These are phyloP conservation scores for Hymenoscyphus infarciens DNA, from an alignment of 2,329 filamentous ascomycete genomes.

Conservation along the genomic window DNA sequence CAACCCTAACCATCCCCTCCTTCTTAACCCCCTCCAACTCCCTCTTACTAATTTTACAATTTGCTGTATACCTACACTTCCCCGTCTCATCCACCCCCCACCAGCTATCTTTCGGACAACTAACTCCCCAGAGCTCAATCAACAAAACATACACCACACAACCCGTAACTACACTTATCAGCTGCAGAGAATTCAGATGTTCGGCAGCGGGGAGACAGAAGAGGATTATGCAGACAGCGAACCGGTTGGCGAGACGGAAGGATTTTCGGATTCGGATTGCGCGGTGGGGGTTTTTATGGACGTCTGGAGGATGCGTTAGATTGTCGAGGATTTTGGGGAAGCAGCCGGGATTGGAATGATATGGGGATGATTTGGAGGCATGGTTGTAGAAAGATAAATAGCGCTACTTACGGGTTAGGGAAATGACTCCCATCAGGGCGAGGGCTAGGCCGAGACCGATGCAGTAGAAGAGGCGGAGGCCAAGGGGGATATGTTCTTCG, in stretches of 20 bases:
- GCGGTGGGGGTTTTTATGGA: slow-evolving; percentile 49
- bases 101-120: slow-evolving; percentile 44
- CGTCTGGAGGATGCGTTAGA: slow-evolving; percentile 32
- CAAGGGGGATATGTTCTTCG: slow-evolving; percentile 47
- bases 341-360: too few species aligned
- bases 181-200: slow-evolving; percentile 42
- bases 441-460: slow-evolving; percentile 56
- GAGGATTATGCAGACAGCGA: slow-evolving; percentile 48
- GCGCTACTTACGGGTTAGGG: slow-evolving; percentile 26
- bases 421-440: slow-evolving; percentile 44
- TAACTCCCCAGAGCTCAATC: slow-evolving; percentile 49
- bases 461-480: slow-evolving; percentile 62
- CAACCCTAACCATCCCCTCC: slow-evolving; percentile 25
- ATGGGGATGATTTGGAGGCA: too few species aligned
- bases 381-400: too few species aligned
- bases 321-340: too few species aligned
- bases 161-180: slow-evolving; percentile 45
- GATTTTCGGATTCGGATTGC: slow-evolving; percentile 41
- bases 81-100: slow-evolving; percentile 39
- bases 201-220: slow-evolving; percentile 52
- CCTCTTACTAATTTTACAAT: slow-evolving; percentile 37
- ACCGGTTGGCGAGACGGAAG: slow-evolving; percentile 51
- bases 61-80: slow-evolving; percentile 41
- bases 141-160: slow-evolving; percentile 45
- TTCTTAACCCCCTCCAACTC: slow-evolving; percentile 35